Percentiles rank a stretch among this genome's conserved stretches.
phyloP scores from a whole-genome alignment of 768 basidiomycete genomes.

The Lactarius sp. region DNA sequence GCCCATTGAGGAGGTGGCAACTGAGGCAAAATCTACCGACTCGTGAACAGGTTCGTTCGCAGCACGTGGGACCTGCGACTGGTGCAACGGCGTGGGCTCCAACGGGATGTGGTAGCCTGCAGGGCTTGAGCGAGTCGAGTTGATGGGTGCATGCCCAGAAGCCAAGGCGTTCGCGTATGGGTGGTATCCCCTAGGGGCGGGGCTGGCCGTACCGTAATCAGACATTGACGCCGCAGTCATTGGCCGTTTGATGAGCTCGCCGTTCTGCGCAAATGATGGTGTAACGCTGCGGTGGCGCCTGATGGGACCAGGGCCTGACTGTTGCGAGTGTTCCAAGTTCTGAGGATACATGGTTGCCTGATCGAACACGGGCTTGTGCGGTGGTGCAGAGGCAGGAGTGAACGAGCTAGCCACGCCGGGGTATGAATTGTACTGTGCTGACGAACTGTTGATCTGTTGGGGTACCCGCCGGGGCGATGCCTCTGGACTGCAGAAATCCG shows the following conservation, averaged over 20 bases:
- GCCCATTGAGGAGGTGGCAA: slow-evolving; percentile 17
- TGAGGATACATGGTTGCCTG: slow-evolving; percentile 48
- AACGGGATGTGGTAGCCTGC: slow-evolving; percentile 51
- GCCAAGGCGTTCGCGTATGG: slow-evolving; percentile 32
- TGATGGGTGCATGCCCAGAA: slow-evolving; percentile 24
- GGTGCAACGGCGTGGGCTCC: slow-evolving; percentile 25
- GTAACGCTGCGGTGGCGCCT: slow-evolving; percentile 75
- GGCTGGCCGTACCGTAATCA: slow-evolving; percentile 14
- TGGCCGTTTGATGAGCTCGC: slow-evolving; percentile 44
- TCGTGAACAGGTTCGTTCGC: slow-evolving; percentile 21
- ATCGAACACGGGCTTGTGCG: slow-evolving; percentile 65
- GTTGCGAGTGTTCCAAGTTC: slow-evolving; percentile 32
- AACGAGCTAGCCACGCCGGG: slow-evolving; percentile 33
- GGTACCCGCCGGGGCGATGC: slow-evolving; percentile 22
- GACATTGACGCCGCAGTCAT: slow-evolving; percentile 34
- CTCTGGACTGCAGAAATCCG: slow-evolving; percentile 19
- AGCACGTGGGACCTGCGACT: slow-evolving; percentile 25
- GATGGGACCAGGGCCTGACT: slow-evolving; percentile 50
- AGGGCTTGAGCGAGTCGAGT: slow-evolving; percentile 35
- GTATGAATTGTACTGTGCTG: slow-evolving; percentile 14
- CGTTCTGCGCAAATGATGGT: slow-evolving; percentile 53
- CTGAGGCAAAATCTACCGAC: not conserved
- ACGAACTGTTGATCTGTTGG: slow-evolving; percentile 18
- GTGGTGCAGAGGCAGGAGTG: slow-evolving; percentile 59
- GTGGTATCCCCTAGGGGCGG: slow-evolving; percentile 33